Base-by-base conservation (phyloP, 192 early-diverging fungal genomes). In the Ramicandelaber brevisporus region DNA sequence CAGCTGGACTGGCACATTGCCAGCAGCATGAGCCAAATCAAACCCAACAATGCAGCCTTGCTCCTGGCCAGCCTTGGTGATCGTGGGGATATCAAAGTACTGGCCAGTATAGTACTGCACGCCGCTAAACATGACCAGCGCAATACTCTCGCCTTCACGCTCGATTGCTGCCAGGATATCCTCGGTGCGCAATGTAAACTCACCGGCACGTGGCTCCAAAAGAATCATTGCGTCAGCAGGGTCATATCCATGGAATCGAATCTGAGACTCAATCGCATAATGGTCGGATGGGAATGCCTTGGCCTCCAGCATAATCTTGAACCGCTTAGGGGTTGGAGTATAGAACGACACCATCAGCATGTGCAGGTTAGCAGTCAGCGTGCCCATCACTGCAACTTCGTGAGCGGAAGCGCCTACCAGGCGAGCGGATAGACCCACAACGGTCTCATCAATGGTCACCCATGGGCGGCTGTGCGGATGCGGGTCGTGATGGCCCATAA, bases 101-200 rank as follows among this genome's bases (percentile, higher is more conserved):
- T 75, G 73, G 2, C 86, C 92, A 6, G 86, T 86, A 50, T 93
- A 93, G 46, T 84, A 98, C 45, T 98, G 87, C 17, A 98, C 54
- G 9, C 84, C 87, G 26, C 68, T 68, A 29, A 92, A 70, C 43
- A 86, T 52, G 2, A 98, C 77, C 8, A 93, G 56, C 9, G 92
- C 82, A 37, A 83, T 80, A 8, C 44, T 38, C 29, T 69, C 57
- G 8, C 85, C 80, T 27, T 78, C 57, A 15, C 61, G 46, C 34
- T 59, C 58, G 25, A 98, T 80, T 0, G 52, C 37, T 0, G 63
- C 46, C 27, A 92, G 36, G 31, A 98, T 84, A 41, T 88, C 85
- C 31, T 78, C 63, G 3, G 73, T 78, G 25, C 66, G 52, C 34
- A 88, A 42, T 6, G 48, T 57, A 26, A 33, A 34, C 34, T 85